phyloP scores from a whole-genome alignment of 768 basidiomycete species.

The Leccinum barrowsii region DNA sequence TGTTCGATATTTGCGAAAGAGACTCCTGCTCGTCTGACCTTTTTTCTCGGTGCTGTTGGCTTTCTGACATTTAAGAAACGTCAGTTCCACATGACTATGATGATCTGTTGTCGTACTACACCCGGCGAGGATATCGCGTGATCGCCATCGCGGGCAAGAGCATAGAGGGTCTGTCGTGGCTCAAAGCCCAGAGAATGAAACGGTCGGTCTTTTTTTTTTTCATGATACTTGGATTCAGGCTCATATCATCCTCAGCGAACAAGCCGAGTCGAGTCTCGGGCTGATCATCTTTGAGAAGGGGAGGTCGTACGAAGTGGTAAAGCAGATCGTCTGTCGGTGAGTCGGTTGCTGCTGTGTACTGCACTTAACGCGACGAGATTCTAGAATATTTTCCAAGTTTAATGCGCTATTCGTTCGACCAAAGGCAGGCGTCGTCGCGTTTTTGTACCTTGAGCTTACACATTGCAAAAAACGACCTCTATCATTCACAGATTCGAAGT shows the following conservation, averaged over 20 bases:
- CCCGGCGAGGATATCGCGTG: conserved; percentile 93
- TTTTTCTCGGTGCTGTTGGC: background rate
- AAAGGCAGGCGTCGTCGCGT: too few species aligned
- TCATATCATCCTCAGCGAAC: conserved; percentile 56
- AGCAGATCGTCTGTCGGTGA: too few species aligned
- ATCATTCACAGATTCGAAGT: too few species aligned
- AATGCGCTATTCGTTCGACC: too few species aligned
- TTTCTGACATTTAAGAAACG: conserved; percentile 12
- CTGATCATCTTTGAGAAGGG: conserved; percentile 93
- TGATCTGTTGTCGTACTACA: conserved; percentile 94
- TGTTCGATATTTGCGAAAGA: conserved; percentile 90
- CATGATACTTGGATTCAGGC: background rate
- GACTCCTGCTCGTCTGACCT: conserved; percentile 71
- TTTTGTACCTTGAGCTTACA: too few species aligned
- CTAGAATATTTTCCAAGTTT: too few species aligned
- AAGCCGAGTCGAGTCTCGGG: conserved; percentile 89
- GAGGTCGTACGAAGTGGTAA: too few species aligned
- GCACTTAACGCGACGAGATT: too few species aligned
- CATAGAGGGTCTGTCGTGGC: conserved; percentile 90
- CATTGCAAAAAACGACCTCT: too few species aligned
- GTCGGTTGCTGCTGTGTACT: too few species aligned
- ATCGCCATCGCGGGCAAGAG: conserved; percentile 98
- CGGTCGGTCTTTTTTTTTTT: conserved; percentile 47
- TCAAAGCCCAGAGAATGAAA: conserved; percentile 95
- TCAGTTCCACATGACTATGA: conserved; percentile 95